Evolutionary conservation across 495 filamentous ascomycete species (phyloP), one percentile per base, ranked within the genome.

Genomic region (Letharia lupina): DNA sequence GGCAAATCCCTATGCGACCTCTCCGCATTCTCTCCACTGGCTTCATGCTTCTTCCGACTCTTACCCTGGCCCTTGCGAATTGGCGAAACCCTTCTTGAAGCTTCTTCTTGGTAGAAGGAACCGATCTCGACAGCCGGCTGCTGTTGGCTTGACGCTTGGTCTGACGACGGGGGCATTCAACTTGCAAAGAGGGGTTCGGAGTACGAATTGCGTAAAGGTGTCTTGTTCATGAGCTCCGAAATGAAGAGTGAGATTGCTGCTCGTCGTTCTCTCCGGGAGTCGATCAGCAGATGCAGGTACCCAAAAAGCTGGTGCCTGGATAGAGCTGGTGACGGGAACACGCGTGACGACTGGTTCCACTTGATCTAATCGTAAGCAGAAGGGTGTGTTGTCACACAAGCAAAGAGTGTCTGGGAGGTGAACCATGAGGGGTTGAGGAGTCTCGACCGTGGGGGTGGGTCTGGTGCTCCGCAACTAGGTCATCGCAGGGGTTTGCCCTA

Each of bases 61-160:
- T 75, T 81, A 80, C 76, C 80, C 79, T 67, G 79, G 77, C 72
- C 70, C 63, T 79, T 81, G 63, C 76, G 75, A 69, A 73, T 74
- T 54, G 73, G 72, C 60, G 79, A 77, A 75, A 78, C 73, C 69
- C 48, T 82, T 76, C 69, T 72, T 68, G 63, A 65, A 68, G 61
- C 47, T 64, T 64, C 63, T 63, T 68, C 68, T 67, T 68, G 68
- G 18, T 61, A 60, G 42, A 54, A 64, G 4, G 65, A 41, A 41
- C 31, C 37, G 44, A 63, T 41, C 56, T 67, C 65, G n/a, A 61
- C 37, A 48, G 69, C 28, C 37, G 64, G 65, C 20, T 70, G 67
- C 62, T 68, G 63, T 52, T 68, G 41, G 61, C 58, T 64, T 40
- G 56, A 60, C 45, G 62, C 60, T 62, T 65, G 67, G 48, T 70